Conservation (phyloP, 2,329 filamentous ascomycete genomes). For the Pochonia chlamydosporia region DNA sequence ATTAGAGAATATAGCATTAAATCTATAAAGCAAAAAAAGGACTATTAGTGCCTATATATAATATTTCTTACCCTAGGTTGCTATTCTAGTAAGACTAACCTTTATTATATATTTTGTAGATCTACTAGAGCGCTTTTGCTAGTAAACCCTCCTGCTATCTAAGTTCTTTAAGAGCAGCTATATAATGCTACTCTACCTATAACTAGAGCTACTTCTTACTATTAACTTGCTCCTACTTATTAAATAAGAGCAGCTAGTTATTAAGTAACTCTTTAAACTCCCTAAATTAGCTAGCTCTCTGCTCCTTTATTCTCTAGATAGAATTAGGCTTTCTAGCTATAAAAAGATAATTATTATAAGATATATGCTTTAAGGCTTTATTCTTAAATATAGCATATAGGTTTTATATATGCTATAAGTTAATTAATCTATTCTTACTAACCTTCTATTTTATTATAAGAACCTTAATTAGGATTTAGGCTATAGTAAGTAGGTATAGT, state of each 20-base stretch:
- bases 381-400: background rate
- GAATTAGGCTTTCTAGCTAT: background rate
- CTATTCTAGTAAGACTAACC: background rate
- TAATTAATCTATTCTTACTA: background rate
- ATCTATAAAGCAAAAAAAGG: background rate
- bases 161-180: background rate
- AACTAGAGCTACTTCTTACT: background rate
- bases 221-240: background rate
- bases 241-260: background rate
- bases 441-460: background rate
- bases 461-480: background rate
- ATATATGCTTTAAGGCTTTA: background rate
- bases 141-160: background rate
- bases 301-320: background rate
- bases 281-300: background rate
- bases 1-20: background rate
- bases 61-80: no score
- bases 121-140: background rate
- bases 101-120: background rate
- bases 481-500: background rate
- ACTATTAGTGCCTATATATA: background rate
- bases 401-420: background rate
- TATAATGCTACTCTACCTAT: background rate
- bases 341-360: background rate
- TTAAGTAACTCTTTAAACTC: background rate